These are phyloP conservation scores for Diaporthe vaccinii DNA, from an alignment of 2,329 filamentous ascomycete genomes.

Conservation along the genomic window DNA sequence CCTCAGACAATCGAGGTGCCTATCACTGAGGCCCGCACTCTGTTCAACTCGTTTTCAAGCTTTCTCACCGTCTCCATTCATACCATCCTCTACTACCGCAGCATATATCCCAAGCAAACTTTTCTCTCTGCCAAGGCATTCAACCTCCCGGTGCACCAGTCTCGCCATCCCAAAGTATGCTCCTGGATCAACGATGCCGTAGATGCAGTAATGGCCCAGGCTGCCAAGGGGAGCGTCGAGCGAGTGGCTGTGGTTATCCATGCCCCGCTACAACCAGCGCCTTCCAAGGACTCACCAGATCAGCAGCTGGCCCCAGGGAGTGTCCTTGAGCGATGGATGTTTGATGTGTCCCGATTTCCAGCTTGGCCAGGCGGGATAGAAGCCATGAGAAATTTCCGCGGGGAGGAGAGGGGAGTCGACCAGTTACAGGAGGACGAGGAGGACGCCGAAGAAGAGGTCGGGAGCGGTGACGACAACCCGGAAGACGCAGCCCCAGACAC, in stretches of 20 bases:
- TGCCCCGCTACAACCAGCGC: conserved; percentile 45
- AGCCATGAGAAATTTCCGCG: conserved; percentile 47
- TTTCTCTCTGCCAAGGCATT: conserved; percentile 86
- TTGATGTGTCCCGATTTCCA: conserved; percentile 69
- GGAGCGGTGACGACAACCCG: conserved; percentile 34
- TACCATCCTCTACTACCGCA: conserved; percentile 86
- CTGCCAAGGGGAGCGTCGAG: conserved; percentile 68
- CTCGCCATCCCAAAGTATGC: conserved; percentile 87
- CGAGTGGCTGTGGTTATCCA: conserved; percentile 65
- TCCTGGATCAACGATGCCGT: conserved; percentile 88
- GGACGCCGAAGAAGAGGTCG: conserved; percentile 40
- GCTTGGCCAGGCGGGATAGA: conserved; percentile 54
- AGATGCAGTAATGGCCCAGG: conserved; percentile 76
- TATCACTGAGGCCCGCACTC: conserved; percentile 61
- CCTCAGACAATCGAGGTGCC: conserved; percentile 47
- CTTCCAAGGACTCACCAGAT: conserved; percentile 38
- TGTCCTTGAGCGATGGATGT: conserved; percentile 73
- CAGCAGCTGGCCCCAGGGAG: conserved; percentile 47
- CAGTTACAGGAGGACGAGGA: conserved; percentile 42
- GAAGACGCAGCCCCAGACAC: conserved; percentile 30
- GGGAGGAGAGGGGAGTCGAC: conserved; percentile 44
- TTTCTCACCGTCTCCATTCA: conserved; percentile 89
- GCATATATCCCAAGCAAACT: conserved; percentile 81
- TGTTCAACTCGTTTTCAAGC: conserved; percentile 79
- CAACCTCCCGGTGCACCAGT: conserved; percentile 87